Conservation (phyloP, 192 early-diverging fungal species). For the Polychytrium aggregatum region DNA sequence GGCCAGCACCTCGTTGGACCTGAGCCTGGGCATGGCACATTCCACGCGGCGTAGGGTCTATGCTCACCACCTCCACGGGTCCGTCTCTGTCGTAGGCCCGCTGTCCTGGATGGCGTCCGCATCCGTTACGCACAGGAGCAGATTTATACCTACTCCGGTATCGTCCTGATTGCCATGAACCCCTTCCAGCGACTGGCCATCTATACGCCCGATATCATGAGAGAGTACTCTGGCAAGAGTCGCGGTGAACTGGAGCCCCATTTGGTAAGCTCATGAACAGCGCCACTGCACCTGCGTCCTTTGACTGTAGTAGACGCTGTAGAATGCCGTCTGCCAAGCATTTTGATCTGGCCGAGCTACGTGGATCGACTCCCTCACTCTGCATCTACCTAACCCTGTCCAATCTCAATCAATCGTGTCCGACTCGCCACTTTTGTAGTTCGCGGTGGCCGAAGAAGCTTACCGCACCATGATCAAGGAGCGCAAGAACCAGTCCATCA, state of each 20-base stretch:
- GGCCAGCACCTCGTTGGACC: neutral
- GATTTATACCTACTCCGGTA: constrained; percentile 99
- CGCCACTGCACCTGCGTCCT: too few relatives aligned
- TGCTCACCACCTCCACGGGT: neutral
- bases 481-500: constrained; percentile 91
- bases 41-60: neutral
- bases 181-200: constrained; percentile 77
- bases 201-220: constrained; percentile 89
- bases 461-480: constrained; percentile 93
- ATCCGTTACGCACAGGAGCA: constrained; percentile 82
- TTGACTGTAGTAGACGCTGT: too few relatives aligned
- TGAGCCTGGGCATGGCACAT: neutral
- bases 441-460: constrained; percentile 96
- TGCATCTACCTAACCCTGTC: too few relatives aligned
- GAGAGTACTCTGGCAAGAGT: constrained; percentile 84
- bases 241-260: constrained; percentile 95
- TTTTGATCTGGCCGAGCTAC: too few relatives aligned
- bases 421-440: constrained; percentile 21
- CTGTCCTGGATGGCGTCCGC: constrained; percentile 85
- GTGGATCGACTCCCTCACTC: too few relatives aligned
- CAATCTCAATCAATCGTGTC: neutral
- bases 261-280: constrained; percentile 45
- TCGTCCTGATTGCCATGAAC: constrained; percentile 96
- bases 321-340: neutral
- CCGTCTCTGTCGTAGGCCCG: constrained; percentile 18